Percentiles rank a stretch among this genome's conserved stretches.
Conservation (phyloP, 441 rosid genomes). For the Erysimum cheiri region DNA sequence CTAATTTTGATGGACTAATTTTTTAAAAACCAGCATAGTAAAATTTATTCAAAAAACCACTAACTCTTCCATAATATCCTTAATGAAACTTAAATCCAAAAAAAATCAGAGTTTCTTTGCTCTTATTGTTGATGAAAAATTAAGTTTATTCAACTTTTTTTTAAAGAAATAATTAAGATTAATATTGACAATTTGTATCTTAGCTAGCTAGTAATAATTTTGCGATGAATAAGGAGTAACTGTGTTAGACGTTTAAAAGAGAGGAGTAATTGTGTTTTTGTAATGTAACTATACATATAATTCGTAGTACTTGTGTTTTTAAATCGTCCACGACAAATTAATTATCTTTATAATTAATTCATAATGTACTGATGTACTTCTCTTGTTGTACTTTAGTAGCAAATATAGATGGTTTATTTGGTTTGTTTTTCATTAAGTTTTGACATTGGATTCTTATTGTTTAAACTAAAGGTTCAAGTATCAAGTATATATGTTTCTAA, state of each 20-base stretch:
- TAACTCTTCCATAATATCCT: background rate
- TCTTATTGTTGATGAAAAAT: too few relatives aligned
- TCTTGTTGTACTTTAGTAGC: slow-evolving; percentile 22
- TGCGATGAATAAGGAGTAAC: too few relatives aligned
- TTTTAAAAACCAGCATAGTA: too few relatives aligned
- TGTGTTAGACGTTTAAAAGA: too few relatives aligned
- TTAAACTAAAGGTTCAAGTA: slow-evolving; percentile 5
- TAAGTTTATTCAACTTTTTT: too few relatives aligned
- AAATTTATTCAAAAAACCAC: background rate
- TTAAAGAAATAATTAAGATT: too few relatives aligned
- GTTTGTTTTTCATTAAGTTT: background rate
- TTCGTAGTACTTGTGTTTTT: too few relatives aligned
- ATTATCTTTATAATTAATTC: background rate
- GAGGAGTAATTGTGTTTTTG: background rate
- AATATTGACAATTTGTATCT: too few relatives aligned
- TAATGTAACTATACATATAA: background rate
- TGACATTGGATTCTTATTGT: slow-evolving; percentile 27
- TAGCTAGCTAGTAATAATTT: too few relatives aligned
- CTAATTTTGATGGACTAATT: too few relatives aligned
- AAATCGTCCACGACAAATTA: background rate
- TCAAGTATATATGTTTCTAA: background rate
- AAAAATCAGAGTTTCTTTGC: background rate
- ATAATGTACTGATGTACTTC: slow-evolving; percentile 30
- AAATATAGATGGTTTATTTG: slow-evolving; percentile 19
- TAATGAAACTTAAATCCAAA: background rate